Evolutionary conservation across 148 eudicot genomes (phyloP), one percentile per base, ranked within the genome.

Genomic region (Fallopia convolvulus): DNA sequence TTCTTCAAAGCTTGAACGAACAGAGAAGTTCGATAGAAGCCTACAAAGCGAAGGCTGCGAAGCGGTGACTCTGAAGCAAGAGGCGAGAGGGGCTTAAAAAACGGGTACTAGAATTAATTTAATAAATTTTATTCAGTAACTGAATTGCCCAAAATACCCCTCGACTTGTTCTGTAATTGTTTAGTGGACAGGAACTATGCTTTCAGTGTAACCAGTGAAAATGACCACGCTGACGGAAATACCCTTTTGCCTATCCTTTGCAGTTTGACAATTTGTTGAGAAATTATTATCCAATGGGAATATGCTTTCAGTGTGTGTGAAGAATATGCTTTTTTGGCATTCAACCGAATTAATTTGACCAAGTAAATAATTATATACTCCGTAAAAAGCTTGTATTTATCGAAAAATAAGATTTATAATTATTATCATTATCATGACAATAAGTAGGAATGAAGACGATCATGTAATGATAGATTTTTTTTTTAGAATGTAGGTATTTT

Each of bases 31-130:
- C n/a, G 72, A 44, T 9, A 44, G 10, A 44, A 44, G 47, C 47
- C 72, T 66, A 61, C 36, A 61, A 61, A 13, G 2, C 13, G 72
- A 26, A 26, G 30, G 30, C 30, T 26, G 30, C 30, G 30, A 36
- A 68, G 72, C 72, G 72, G 72, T 68, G 72, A 36, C 46, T 68
- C 72, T 68, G 72, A 68, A 68, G 72, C 72, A 68, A 68, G 72
- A 39, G 44, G 21, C 9, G 72, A 68, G 72, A 63, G 72, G 72
- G 72, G 72, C 72, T 68, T 68, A 33, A 68, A 68, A 68, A 36
- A 15, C 46, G 70, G 68, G 46, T 68, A 33, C 10, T 46, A 39
- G 72, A 17, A 68, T 33, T 68, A 17, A 68, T 14, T 68, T 36
- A 68, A 33, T 68, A 9, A 17, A 68, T 36, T 68, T 68, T 36